These are phyloP conservation scores for Colletotrichum higginsianum DNA, from an alignment of 2,329 filamentous ascomycete species.

Conservation along the genomic window DNA sequence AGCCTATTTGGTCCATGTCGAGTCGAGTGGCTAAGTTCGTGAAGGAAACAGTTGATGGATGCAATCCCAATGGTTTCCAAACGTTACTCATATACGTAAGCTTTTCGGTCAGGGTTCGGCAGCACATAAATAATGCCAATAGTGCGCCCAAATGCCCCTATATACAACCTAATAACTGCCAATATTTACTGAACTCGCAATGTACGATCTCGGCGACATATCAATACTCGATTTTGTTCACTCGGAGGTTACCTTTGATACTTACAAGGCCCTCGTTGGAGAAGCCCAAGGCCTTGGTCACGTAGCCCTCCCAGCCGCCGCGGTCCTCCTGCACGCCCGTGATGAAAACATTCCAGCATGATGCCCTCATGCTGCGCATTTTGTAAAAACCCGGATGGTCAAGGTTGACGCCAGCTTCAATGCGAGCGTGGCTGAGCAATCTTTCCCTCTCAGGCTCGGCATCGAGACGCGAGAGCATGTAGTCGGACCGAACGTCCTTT, in stretches of 20 bases:
- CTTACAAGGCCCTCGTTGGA: conserved; percentile 60
- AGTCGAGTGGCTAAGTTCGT: no score
- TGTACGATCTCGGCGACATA: background rate
- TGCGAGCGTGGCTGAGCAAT: conserved; percentile 60
- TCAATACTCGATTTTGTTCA: background rate
- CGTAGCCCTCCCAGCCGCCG: conserved; percentile 66
- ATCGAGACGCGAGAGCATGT: conserved; percentile 68
- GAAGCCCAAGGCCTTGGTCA: conserved; percentile 61
- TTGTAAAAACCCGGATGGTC: conserved; percentile 64
- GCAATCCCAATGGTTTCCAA: background rate
- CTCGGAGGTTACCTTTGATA: conserved; percentile 63
- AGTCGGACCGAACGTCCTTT: conserved; percentile 63
- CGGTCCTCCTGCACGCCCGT: conserved; percentile 59
- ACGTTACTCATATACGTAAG: background rate
- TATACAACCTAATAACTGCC: no score
- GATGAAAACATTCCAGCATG: conserved; percentile 63
- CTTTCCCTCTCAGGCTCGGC: conserved; percentile 65
- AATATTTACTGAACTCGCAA: no score
- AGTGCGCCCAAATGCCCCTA: background rate
- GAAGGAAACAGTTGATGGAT: no score
- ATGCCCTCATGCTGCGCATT: conserved; percentile 59
- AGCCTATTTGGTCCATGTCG: no score
- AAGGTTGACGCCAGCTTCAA: conserved; percentile 50
- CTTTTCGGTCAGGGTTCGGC: background rate
- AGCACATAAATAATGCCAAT: background rate